phyloP scores from a whole-genome alignment of 192 early-diverging fungal genomes.

The Coemansia sp. region DNA sequence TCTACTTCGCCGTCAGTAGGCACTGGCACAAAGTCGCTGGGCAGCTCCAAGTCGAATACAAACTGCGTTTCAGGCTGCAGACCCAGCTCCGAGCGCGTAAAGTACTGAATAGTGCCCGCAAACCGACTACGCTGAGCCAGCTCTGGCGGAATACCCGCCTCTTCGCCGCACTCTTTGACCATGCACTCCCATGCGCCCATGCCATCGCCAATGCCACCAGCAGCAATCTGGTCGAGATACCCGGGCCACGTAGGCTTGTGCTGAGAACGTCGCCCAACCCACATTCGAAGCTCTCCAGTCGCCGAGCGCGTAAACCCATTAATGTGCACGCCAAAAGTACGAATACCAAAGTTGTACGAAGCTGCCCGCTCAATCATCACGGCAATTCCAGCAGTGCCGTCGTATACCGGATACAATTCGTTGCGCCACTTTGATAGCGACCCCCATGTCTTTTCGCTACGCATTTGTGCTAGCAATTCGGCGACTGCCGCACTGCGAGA shows the following conservation, averaged over 20 bases:
- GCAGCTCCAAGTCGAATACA: constrained; percentile 83
- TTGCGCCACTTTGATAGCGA: constrained; percentile 71
- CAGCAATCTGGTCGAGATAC: constrained; percentile 73
- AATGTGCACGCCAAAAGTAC: constrained; percentile 87
- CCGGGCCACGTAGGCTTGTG: constrained; percentile 90
- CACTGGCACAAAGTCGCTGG: constrained; percentile 59
- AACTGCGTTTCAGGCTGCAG: constrained; percentile 84
- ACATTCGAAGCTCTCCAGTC: constrained; percentile 67
- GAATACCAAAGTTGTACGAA: constrained; percentile 76
- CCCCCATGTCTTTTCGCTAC: constrained; percentile 16
- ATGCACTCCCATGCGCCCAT: constrained; percentile 61
- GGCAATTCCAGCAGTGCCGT: constrained; percentile 30
- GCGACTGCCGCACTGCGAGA: constrained; percentile 24
- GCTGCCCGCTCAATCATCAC: constrained; percentile 81
- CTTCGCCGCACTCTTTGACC: constrained; percentile 89
- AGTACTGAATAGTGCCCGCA: constrained; percentile 74
- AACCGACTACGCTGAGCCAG: constrained; percentile 59
- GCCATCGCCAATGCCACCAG: constrained; percentile 73
- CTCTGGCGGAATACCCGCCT: constrained; percentile 68
- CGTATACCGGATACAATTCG: constrained; percentile 82
- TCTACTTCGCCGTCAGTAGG: constrained; percentile 89
- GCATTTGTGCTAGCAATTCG: constrained; percentile 17
- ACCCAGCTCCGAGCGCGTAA: constrained; percentile 60
- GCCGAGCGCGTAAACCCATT: constrained; percentile 67
- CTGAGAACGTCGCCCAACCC: constrained; percentile 78